Percentiles rank a stretch among this genome's conserved stretches.
phyloP scores from a whole-genome alignment of 306 rosid genomes.

The Phaseolus lunatus region DNA sequence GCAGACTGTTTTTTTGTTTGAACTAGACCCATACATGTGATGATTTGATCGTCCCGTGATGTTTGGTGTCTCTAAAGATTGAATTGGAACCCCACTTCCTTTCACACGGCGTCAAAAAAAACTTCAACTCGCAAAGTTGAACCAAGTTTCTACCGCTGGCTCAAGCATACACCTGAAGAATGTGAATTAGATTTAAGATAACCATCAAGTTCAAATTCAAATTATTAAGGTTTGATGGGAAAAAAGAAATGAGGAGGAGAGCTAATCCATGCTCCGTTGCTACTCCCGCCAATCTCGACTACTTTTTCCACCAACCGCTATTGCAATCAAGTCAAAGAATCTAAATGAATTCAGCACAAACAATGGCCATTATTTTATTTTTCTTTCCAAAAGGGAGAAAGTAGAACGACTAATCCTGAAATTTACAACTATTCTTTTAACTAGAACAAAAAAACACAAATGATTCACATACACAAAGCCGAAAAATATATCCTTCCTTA shows the following conservation, averaged over 20 bases:
- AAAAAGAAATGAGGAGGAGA: no score
- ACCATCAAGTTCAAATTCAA: neutral
- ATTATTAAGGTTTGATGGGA: no score
- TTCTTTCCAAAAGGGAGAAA: neutral
- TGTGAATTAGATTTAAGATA: neutral
- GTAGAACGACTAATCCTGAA: neutral
- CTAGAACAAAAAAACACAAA: neutral
- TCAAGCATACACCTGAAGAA: neutral
- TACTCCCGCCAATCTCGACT: conserved; percentile 8
- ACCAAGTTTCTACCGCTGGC: neutral
- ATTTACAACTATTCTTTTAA: neutral
- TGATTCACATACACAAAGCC: neutral
- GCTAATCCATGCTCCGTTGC: neutral
- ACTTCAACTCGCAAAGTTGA: neutral
- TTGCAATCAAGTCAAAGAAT: conserved; percentile 3
- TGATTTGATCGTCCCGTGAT: conserved; percentile 1
- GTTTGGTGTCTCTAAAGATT: neutral
- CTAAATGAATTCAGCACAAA: neutral
- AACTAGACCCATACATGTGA: neutral
- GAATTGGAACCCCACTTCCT: neutral
- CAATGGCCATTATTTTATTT: neutral
- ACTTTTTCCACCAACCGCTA: conserved; percentile 6
- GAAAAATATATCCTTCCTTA: neutral
- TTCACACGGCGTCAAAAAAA: conserved; percentile 23
- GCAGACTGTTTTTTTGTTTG: neutral